phyloP scores from a whole-genome alignment of 2,329 filamentous ascomycete genomes.

The Xylaria digitata region DNA sequence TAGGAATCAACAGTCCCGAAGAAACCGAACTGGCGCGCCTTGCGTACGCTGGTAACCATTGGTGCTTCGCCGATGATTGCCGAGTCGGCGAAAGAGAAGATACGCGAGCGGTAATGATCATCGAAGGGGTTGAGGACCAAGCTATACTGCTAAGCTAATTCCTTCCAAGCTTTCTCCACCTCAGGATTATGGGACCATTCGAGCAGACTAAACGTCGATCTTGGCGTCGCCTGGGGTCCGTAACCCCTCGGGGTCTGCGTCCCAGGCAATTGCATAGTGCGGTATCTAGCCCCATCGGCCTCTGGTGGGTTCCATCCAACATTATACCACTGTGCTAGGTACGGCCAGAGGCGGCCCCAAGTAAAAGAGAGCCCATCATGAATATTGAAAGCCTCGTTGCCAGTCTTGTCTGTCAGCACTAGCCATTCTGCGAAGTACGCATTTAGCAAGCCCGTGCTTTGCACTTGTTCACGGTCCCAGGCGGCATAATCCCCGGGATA shows the following conservation, averaged over 20 bases:
- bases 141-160: conserved; percentile 1
- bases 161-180: conserved; percentile 6
- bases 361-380: conserved; percentile 13
- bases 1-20: conserved; percentile 16
- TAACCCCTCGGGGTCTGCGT: conserved; percentile 4
- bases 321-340: not conserved
- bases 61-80: conserved; percentile 6
- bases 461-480: not conserved
- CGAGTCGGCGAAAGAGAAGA: conserved; percentile 17
- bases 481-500: not conserved
- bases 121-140: conserved; percentile 15
- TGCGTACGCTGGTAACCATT: conserved; percentile 16
- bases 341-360: conserved; percentile 7
- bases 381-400: conserved; percentile 10
- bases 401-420: conserved; percentile 5
- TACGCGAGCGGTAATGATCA: conserved; percentile 12
- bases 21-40: conserved; percentile 5
- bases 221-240: conserved; percentile 9
- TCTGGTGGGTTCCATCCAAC: not conserved
- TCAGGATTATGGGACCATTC: conserved; percentile 10
- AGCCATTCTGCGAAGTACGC: conserved; percentile 9
- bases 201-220: not conserved
- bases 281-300: not conserved
- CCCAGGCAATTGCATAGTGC: not conserved
- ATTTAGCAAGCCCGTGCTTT: conserved; percentile 1